Evolutionary conservation across 768 basidiomycete genomes (phyloP).

Genomic region (Solioccasus polychromus): DNA sequence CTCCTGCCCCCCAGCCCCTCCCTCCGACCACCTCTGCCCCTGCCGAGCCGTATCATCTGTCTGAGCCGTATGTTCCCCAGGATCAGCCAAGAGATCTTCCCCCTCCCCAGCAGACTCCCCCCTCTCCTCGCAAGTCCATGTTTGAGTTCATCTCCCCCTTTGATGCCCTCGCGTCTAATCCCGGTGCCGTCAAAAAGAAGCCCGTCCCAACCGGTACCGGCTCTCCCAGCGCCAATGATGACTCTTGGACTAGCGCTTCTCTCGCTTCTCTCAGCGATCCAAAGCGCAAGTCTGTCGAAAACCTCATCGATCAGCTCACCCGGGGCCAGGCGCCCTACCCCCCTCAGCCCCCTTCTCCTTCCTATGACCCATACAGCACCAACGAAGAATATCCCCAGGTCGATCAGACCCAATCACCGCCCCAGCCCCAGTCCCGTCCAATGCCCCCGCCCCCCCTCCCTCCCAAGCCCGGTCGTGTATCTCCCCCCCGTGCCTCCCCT

Average conservation of each 20-base stretch:
- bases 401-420: slow-evolving; percentile 28
- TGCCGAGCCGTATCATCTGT: too few relatives aligned
- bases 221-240: slow-evolving; percentile 49
- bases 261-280: slow-evolving; percentile 39
- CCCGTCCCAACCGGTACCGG: slow-evolving; percentile 51
- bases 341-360: slow-evolving; percentile 35
- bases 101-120: slow-evolving; percentile 45
- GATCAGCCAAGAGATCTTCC: slow-evolving; percentile 27
- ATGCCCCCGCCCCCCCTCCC: slow-evolving; percentile 57
- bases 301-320: slow-evolving; percentile 71
- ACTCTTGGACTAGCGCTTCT: slow-evolving; percentile 50
- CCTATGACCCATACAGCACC: slow-evolving; percentile 34
- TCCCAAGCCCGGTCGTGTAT: slow-evolving; percentile 47
- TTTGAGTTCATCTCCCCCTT: slow-evolving; percentile 86
- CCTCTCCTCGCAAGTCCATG: slow-evolving; percentile 75
- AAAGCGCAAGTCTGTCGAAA: slow-evolving; percentile 82
- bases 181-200: slow-evolving; percentile 60
- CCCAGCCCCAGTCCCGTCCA: slow-evolving; percentile 36
- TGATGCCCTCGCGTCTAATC: slow-evolving; percentile 64
- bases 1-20: slow-evolving; percentile 20
- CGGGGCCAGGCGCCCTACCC: slow-evolving; percentile 39
- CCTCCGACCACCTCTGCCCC: not conserved
- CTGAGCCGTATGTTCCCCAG: slow-evolving; percentile 23
- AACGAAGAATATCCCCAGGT: slow-evolving; percentile 48
- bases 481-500: slow-evolving; percentile 64